Percentiles rank a stretch among this genome's conserved stretches.
Conservation (phyloP, 225 moss, liverwort and hornwort species). For the Physcomitrium patens region DNA sequence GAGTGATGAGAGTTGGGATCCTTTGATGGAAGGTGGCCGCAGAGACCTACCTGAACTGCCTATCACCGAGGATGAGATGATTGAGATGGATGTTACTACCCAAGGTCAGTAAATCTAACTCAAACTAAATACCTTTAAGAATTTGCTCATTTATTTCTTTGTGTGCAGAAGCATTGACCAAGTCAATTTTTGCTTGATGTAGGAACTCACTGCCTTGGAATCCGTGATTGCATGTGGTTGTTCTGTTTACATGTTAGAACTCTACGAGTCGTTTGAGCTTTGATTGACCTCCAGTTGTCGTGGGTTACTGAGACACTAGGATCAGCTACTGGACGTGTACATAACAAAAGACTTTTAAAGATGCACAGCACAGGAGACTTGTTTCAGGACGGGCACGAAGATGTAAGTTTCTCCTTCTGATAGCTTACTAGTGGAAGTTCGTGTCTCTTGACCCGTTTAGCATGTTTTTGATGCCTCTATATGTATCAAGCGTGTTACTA, state of each 20-base stretch:
- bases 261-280: constrained; percentile 12
- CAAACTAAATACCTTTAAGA: background rate
- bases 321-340: constrained; percentile 20
- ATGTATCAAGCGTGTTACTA: constrained; percentile 7
- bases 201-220: background rate
- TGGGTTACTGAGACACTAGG: constrained; percentile 24
- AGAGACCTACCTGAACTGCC: constrained; percentile 48
- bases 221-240: background rate
- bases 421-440: background rate
- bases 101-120: constrained; percentile 29
- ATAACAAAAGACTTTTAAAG: constrained; percentile 39
- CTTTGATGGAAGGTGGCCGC: constrained; percentile 62
- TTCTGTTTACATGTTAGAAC: background rate
- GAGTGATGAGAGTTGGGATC: constrained; percentile 48
- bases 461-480: background rate
- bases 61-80: constrained; percentile 31
- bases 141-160: background rate
- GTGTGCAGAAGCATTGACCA: constrained; percentile 3
- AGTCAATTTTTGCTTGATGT: background rate
- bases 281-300: constrained; percentile 15
- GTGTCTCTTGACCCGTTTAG: background rate
- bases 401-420: constrained; percentile 27
- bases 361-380: constrained; percentile 47
- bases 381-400: constrained; percentile 28
- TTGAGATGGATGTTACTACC: constrained; percentile 22